Conservation (phyloP, 1,139 yeast species). For the Taphrina betulina region DNA sequence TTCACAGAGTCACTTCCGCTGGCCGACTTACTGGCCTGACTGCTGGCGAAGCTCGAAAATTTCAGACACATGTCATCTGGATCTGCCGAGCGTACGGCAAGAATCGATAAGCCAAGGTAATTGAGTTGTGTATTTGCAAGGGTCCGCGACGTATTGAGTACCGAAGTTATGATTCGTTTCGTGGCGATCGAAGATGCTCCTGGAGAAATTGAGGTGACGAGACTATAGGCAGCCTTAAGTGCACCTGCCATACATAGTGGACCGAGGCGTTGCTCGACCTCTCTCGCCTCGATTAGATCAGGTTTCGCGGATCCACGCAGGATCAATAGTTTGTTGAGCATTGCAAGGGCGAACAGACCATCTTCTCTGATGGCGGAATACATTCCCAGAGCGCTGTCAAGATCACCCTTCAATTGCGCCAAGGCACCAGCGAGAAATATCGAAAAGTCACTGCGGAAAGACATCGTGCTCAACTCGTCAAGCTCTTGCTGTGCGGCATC, state of each 20-base stretch:
- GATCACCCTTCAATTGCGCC: slow-evolving; percentile 4
- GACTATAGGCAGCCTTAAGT: neutral
- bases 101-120: slow-evolving; percentile 2
- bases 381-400: neutral
- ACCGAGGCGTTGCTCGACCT: too few relatives aligned
- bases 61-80: slow-evolving; percentile 21
- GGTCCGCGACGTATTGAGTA: slow-evolving; percentile 1
- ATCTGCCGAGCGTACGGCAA: neutral
- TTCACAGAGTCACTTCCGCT: neutral
- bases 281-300: neutral
- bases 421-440: slow-evolving; percentile 1
- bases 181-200: neutral
- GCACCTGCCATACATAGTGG: slow-evolving; percentile 4
- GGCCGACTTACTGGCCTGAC: slow-evolving; percentile 18
- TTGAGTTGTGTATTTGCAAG: slow-evolving; percentile 13
- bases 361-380: neutral
- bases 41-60: slow-evolving; percentile 5
- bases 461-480: neutral
- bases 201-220: neutral
- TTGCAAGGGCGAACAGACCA: neutral
- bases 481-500: neutral
- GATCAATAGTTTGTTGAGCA: neutral
- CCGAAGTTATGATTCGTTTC: slow-evolving; percentile 4
- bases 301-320: neutral
- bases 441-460: neutral